Evolutionary conservation across 768 basidiomycete genomes (phyloP), one percentile per base, ranked within the genome.

Genomic region (Cubamyces lactineus): DNA sequence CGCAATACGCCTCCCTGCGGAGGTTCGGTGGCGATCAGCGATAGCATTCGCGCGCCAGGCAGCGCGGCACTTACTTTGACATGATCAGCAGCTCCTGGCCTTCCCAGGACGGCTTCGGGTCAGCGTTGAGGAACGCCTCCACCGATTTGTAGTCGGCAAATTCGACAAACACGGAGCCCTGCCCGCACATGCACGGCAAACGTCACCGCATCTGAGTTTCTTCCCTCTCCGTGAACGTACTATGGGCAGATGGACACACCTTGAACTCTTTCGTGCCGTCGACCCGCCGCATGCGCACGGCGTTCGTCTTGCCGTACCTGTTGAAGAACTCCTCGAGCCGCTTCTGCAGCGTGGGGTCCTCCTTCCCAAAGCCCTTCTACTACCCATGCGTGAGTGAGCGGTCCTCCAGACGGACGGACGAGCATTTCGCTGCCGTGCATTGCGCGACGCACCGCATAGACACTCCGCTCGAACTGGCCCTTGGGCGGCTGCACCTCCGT

Each of bases 131-230:
- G 79, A 98, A 96, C 15, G 80, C 80, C 21, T 88, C 83, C 34
- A 87, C 87, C 5, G 84, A 79, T 48, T 82, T 79, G 71, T 86
- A 82, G 66, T 92, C 86, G 23, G 85, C 79, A 71, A 92, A 98
- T 76, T 98, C 96, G 41, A 85, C 85, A 66, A 98, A 98, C n/a
- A 96, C 91, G 9, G 95, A 97, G 53, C 89, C 85, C 94, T 96
- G 64, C 34, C 41, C 26, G 24, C 19, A 16, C 8, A 1, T n/a
- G 24, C 19, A 16, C 8, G 2, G 48, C 34, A 34, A 11, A 11
- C 9, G 34, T 34, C 34, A 34, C 34, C 9, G 34, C 34, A 34
- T 4, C 11, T 34, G 34, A 11, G 34, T 6, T 11, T 9, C 34
- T 34, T 34, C 34, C 34, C 34, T 28, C 28, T 8, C 8, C 34